These are phyloP conservation scores for Mycena floridula DNA, from an alignment of 768 basidiomycete species.

Conservation along the genomic window DNA sequence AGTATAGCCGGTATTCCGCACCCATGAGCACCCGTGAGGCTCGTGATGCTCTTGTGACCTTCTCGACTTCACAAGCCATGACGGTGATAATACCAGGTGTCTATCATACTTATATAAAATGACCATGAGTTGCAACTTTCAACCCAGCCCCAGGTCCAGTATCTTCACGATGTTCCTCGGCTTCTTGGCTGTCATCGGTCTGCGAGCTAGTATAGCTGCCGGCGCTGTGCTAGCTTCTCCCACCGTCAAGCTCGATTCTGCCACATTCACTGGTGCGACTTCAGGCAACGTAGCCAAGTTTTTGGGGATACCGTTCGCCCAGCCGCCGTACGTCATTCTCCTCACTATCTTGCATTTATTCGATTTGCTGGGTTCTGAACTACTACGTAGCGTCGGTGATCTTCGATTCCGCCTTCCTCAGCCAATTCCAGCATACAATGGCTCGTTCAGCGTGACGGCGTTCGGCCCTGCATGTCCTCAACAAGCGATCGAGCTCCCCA, in stretches of 20 bases:
- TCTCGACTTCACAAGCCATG: too few relatives aligned
- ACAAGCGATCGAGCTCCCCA: constrained; percentile 28
- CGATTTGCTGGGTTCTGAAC: neutral
- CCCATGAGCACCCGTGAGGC: too few relatives aligned
- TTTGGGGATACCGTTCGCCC: constrained; percentile 48
- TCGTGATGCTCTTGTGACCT: too few relatives aligned
- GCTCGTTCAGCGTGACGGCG: constrained; percentile 26
- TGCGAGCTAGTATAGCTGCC: neutral
- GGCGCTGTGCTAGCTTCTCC: constrained; percentile 22
- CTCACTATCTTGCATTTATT: too few relatives aligned
- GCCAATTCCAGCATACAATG: constrained; percentile 26
- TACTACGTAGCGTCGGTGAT: constrained; percentile 23
- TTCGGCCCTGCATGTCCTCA: constrained; percentile 43
- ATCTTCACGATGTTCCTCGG: constrained; percentile 12
- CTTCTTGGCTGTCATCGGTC: neutral
- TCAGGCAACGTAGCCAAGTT: constrained; percentile 30
- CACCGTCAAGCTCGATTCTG: constrained; percentile 35
- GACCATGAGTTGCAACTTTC: too few relatives aligned
- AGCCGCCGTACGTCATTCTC: constrained; percentile 40
- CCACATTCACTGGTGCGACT: constrained; percentile 35
- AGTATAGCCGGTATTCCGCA: too few relatives aligned
- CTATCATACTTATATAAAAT: too few relatives aligned
- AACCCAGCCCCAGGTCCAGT: too few relatives aligned
- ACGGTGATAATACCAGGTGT: too few relatives aligned
- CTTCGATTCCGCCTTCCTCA: constrained; percentile 36